Evolutionary conservation across 345 rosid genomes (phyloP), one percentile per base, ranked within the genome.

Genomic region (Populus simonii): DNA sequence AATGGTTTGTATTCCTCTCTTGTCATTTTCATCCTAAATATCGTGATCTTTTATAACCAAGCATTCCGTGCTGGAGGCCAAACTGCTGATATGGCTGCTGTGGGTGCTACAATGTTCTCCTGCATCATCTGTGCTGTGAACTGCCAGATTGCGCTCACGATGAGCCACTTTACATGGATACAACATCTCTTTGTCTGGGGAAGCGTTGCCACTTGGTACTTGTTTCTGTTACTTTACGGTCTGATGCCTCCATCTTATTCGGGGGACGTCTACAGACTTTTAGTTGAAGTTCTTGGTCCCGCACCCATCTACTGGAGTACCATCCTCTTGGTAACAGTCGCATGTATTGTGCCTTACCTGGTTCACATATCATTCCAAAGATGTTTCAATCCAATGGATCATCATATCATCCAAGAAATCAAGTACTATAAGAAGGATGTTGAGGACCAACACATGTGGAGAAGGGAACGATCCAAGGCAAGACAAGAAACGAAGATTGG

Each of bases 101-200:
- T 96, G 8, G 99, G 99, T 57, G 87, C 99, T 6, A 89, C 97
- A 4, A 96, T 93, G 95, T 93, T 92, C 91, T 92, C 99, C 43
- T 90, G 97, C 89, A 91, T 96, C 66, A 90, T 96, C 29, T 92
- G 97, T 90, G 92, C 91, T 12, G 97, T 89, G 49, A 96, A 96
- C 77, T 92, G 88, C 82, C 98, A 96, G 83, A 93, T 96, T 33
- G 96, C 99, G 0, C 90, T 96, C 63, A 92, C 93, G 0, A 88
- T 96, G 87, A 91, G 95, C 76, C 98, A 96, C 85, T 96, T 93
- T 87, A 93, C 99, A 66, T 94, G 98, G 96, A 92, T 93, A 84
- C 99, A 96, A 71, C 98, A 96, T 73, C 83, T 93, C 73, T 79
- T 96, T 23, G 88, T 96, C 53, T 91, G 96, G 96, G 99, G 99